These are phyloP conservation scores for Globisporangium canariense DNA, from an alignment of 352 stramenopile species.

Conservation along the genomic window DNA sequence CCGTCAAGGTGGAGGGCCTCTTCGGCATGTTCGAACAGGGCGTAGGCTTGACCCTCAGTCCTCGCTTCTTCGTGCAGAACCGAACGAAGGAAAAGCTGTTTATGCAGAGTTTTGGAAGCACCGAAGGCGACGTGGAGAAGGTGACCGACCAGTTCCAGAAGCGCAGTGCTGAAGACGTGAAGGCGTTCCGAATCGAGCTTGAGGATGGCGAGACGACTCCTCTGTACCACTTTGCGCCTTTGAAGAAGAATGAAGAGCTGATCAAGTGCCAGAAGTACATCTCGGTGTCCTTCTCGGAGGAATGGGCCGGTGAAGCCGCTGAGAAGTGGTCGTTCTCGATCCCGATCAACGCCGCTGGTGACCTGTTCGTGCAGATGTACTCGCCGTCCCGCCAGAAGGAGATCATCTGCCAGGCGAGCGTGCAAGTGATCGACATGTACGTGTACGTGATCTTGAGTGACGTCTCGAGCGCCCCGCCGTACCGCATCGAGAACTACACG, in stretches of 20 bases:
- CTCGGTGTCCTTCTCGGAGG: constrained; percentile 71
- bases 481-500: constrained; percentile 88
- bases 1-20: constrained; percentile 78
- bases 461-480: constrained; percentile 72
- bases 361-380: constrained; percentile 81
- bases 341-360: constrained; percentile 69
- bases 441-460: constrained; percentile 86
- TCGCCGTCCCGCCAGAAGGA: constrained; percentile 65
- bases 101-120: constrained; percentile 65
- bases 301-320: constrained; percentile 45
- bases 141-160: constrained; percentile 75
- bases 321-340: constrained; percentile 81
- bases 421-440: constrained; percentile 88
- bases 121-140: constrained; percentile 56
- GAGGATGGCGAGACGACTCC: constrained; percentile 62
- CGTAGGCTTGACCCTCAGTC: constrained; percentile 72
- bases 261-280: constrained; percentile 70
- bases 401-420: constrained; percentile 80
- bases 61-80: constrained; percentile 84
- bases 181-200: constrained; percentile 44
- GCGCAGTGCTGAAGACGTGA: constrained; percentile 56
- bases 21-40: constrained; percentile 78
- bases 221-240: constrained; percentile 74
- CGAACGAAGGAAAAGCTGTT: constrained; percentile 77
- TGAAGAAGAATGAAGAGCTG: constrained; percentile 66